Evolutionary conservation across 148 eudicot species (phyloP).

Genomic region (Selenicereus undatus): DNA sequence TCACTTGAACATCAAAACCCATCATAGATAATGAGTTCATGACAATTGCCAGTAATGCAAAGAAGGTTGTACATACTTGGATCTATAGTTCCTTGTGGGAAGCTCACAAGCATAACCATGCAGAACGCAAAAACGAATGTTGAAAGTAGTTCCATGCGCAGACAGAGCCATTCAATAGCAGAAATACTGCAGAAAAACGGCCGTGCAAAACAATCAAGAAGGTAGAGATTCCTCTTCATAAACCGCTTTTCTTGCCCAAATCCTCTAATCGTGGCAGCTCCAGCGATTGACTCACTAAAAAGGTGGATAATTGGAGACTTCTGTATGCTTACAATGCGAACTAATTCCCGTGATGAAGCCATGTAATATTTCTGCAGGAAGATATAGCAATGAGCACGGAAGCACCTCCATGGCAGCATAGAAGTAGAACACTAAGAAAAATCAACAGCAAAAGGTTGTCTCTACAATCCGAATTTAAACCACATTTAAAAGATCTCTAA

Average conservation of each 20-base stretch:
- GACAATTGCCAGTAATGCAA: constrained; percentile 4
- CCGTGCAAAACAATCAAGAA: constrained; percentile 90
- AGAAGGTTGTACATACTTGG: constrained; percentile 63
- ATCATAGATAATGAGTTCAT: neutral
- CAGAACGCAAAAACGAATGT: constrained; percentile 91
- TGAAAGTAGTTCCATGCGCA: constrained; percentile 90
- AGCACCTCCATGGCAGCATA: neutral
- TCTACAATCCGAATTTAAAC: too few species aligned
- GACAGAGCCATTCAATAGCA: constrained; percentile 95
- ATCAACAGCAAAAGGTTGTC: too few species aligned
- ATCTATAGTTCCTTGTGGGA: constrained; percentile 48
- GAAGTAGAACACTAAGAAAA: neutral
- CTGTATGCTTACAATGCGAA: constrained; percentile 89
- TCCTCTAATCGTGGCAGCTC: constrained; percentile 97
- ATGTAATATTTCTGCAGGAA: constrained; percentile 86
- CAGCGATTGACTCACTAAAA: constrained; percentile 94
- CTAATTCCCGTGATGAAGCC: constrained; percentile 95
- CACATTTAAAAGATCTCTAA: too few species aligned
- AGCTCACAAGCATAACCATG: constrained; percentile 75
- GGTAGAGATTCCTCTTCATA: constrained; percentile 85
- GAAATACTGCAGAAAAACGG: constrained; percentile 94
- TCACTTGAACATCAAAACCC: constrained; percentile 9
- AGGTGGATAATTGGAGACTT: constrained; percentile 88
- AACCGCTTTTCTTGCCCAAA: constrained; percentile 94
- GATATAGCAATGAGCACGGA: neutral